Evolutionary conservation across 1,139 yeast species (phyloP).

Genomic region (Starmera stellimalicola): DNA sequence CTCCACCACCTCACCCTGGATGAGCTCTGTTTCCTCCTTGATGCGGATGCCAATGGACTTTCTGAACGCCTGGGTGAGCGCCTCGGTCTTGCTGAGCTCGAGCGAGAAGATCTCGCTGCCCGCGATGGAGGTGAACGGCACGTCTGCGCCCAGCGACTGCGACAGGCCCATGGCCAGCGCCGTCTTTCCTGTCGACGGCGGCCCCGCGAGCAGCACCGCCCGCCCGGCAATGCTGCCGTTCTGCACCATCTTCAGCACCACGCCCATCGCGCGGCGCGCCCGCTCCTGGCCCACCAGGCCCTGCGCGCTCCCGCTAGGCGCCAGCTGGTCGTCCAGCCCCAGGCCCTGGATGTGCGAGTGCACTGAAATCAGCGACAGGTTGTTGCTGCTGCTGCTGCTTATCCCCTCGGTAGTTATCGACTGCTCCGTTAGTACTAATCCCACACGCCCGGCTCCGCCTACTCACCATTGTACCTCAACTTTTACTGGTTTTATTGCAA

Average conservation of each 20-base stretch:
- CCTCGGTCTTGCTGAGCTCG: slow-evolving; percentile 91
- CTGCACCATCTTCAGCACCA: slow-evolving; percentile 84
- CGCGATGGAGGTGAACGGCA: slow-evolving; percentile 92
- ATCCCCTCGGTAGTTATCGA: too few relatives aligned
- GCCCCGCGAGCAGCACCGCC: slow-evolving; percentile 93
- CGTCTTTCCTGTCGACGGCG: slow-evolving; percentile 98
- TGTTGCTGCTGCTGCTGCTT: too few relatives aligned
- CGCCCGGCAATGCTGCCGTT: slow-evolving; percentile 95
- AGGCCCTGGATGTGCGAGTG: slow-evolving; percentile 95
- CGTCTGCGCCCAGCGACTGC: slow-evolving; percentile 81
- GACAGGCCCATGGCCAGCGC: slow-evolving; percentile 97
- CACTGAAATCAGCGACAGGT: slow-evolving; percentile 78
- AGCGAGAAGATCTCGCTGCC: slow-evolving; percentile 90
- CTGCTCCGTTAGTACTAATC: too few relatives aligned
- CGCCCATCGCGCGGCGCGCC: slow-evolving; percentile 95
- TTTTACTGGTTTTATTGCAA: too few relatives aligned
- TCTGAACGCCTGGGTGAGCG: slow-evolving; percentile 91
- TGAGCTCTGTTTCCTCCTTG: slow-evolving; percentile 93
- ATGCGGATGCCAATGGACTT: slow-evolving; percentile 92
- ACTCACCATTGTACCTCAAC: too few relatives aligned
- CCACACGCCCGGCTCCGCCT: too few relatives aligned
- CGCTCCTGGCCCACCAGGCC: slow-evolving; percentile 98
- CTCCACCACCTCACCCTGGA: slow-evolving; percentile 98
- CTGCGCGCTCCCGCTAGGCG: slow-evolving; percentile 60
- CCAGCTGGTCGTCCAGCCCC: slow-evolving; percentile 88